Percentiles rank a stretch among this genome's conserved stretches.
Evolutionary conservation across 169 alveolate species (phyloP).

Genomic region (Plasmodium billcollinsi): DNA sequence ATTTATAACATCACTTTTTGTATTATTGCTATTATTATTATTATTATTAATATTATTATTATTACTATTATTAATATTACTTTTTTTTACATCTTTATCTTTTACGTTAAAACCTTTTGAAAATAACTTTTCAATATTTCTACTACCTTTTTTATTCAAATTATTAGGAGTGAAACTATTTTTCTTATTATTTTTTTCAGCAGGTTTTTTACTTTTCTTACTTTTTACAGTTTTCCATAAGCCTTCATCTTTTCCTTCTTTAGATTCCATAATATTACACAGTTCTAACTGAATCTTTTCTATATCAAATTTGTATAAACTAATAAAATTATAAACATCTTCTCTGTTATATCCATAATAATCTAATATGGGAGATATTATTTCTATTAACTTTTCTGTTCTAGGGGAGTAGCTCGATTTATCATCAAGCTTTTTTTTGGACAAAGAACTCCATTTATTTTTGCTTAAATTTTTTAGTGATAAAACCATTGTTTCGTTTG

Average conservation of each 20-base stretch:
- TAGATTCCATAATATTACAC: conserved; percentile 75
- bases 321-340: conserved; percentile 64
- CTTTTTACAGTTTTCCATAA: conserved; percentile 74
- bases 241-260: conserved; percentile 65
- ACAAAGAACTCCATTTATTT: conserved; percentile 71
- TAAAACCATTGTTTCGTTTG: conserved; percentile 74
- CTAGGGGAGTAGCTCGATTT: conserved; percentile 75
- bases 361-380: conserved; percentile 74
- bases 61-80: conserved; percentile 15
- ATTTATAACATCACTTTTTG: neutral
- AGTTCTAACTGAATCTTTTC: conserved; percentile 66
- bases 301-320: conserved; percentile 69
- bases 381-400: conserved; percentile 68
- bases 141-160: conserved; percentile 24
- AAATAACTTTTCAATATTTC: conserved; percentile 38
- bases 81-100: conserved; percentile 40
- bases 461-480: conserved; percentile 52
- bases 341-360: conserved; percentile 75
- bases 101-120: conserved; percentile 59
- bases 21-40: conserved; percentile 26
- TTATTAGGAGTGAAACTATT: conserved; percentile 18
- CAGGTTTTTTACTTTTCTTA: conserved; percentile 47
- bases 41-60: conserved; percentile 9
- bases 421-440: conserved; percentile 65
- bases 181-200: conserved; percentile 47